Evolutionary conservation across 1,139 yeast species (phyloP).

Genomic region (Blastobotrys malaysiensis): DNA sequence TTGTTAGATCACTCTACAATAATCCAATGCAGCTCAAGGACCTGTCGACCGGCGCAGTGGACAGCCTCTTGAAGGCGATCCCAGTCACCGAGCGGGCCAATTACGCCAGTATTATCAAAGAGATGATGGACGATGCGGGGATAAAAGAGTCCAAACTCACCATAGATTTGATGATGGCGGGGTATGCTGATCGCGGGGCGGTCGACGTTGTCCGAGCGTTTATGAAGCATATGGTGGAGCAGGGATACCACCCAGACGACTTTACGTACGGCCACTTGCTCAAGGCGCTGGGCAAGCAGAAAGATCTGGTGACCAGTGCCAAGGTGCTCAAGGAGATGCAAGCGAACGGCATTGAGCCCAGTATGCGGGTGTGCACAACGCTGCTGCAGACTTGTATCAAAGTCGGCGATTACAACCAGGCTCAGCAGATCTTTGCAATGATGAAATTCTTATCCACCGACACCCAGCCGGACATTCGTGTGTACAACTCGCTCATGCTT

Average conservation of each 20-base stretch:
- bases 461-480: constrained; percentile 59
- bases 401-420: constrained; percentile 47
- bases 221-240: constrained; percentile 30
- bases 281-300: constrained; percentile 37
- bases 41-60: constrained; percentile 23
- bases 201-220: constrained; percentile 31
- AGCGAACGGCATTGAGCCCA: constrained; percentile 44
- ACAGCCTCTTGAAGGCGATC: constrained; percentile 23
- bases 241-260: constrained; percentile 36
- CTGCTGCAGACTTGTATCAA: constrained; percentile 63
- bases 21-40: constrained; percentile 18
- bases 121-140: constrained; percentile 25
- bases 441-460: constrained; percentile 70
- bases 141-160: constrained; percentile 24
- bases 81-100: constrained; percentile 27
- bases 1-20: constrained; percentile 18
- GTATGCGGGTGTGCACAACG: constrained; percentile 54
- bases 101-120: constrained; percentile 22
- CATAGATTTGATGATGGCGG: constrained; percentile 31
- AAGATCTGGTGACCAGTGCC: constrained; percentile 27
- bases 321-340: constrained; percentile 46
- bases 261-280: constrained; percentile 44
- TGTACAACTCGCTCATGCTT: constrained; percentile 67
- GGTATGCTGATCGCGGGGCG: constrained; percentile 32
- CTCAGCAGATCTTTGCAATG: constrained; percentile 70